A percentile compares a stretch with the other conserved stretches of the same genome.
phyloP scores from a whole-genome alignment of 2,329 filamentous ascomycete species.

The Apiospora rasikravindrae region DNA sequence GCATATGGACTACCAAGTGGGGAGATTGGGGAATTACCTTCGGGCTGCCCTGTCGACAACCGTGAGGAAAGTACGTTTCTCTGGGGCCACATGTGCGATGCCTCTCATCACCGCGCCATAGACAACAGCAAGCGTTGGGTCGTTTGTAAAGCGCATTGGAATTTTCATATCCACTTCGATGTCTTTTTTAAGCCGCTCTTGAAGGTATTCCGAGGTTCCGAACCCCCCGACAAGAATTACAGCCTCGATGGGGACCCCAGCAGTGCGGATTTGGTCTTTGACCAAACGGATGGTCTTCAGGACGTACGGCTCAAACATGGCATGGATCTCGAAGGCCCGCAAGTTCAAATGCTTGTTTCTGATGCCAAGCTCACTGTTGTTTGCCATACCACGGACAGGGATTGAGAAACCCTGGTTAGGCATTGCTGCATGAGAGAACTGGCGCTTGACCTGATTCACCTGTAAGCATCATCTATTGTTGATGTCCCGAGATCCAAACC shows the following conservation, averaged over 20 bases:
- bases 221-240: not conserved
- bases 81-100: not conserved
- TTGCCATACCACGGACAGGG: not conserved
- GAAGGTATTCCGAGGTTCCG: not conserved
- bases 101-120: not conserved
- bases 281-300: not conserved
- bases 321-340: not conserved
- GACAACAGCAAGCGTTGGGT: not conserved
- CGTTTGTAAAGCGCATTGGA: not conserved
- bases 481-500: no score
- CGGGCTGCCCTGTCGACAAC: not conserved
- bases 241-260: not conserved
- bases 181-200: not conserved
- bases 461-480: not conserved
- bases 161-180: not conserved
- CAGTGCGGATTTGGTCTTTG: not conserved
- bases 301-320: not conserved
- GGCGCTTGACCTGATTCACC: not conserved
- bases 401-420: not conserved
- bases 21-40: not conserved
- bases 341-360: not conserved
- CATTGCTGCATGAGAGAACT: not conserved
- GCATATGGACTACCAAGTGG: not conserved
- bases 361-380: not conserved
- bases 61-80: not conserved